A percentile compares a stretch with the other conserved stretches of the same genome.
Evolutionary conservation across 108 stramenopile genomes (phyloP).

Genomic region (Parmales sp.): DNA sequence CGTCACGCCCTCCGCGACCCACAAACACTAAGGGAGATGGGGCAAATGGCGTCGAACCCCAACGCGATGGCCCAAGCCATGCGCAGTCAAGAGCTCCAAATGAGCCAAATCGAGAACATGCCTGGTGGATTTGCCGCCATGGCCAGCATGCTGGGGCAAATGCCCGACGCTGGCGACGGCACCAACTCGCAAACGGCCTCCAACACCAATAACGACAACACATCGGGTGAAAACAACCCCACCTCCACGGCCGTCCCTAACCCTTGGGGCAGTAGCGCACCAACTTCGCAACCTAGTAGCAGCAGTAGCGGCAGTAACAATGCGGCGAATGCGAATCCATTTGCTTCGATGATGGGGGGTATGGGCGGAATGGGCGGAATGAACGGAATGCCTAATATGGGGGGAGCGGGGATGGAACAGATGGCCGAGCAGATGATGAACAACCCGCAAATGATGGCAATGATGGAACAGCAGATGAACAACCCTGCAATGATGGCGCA

Average conservation of each 20-base stretch:
- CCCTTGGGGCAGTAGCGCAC: not conserved
- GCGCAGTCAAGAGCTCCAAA: not conserved
- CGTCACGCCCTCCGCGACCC: not conserved
- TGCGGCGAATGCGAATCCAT: not conserved
- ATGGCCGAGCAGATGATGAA: not conserved
- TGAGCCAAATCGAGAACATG: conserved; percentile 12
- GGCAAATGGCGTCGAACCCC: not conserved
- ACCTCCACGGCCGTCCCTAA: not conserved
- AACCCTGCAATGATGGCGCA: not conserved
- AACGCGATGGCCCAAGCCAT: not conserved
- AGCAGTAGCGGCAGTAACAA: not conserved
- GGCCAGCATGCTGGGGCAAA: not conserved
- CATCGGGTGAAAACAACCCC: too few relatives aligned
- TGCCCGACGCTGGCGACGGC: not conserved
- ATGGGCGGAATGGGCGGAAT: not conserved
- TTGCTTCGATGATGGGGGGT: too few relatives aligned
- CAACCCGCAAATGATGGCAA: not conserved
- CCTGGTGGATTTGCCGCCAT: conserved; percentile 1
- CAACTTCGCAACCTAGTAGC: not conserved
- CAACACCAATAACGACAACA: not conserved
- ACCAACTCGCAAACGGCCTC: not conserved
- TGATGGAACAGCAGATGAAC: not conserved
- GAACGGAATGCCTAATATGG: not conserved
- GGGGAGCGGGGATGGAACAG: not conserved
- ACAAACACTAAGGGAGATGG: not conserved